Conservation (phyloP, 1,139 yeast species). For the Meyerozyma carpophila region DNA sequence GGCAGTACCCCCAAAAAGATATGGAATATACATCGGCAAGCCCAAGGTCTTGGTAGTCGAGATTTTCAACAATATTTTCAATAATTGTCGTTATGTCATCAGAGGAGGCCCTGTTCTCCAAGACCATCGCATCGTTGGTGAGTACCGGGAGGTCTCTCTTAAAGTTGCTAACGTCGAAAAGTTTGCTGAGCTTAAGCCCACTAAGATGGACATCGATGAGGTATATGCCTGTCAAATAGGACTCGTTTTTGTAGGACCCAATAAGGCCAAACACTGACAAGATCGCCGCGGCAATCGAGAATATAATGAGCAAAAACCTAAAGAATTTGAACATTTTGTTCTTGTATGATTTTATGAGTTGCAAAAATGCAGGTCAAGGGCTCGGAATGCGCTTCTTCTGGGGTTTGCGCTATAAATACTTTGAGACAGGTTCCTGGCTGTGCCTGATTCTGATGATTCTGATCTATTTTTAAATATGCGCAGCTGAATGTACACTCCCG, state of each 20-base stretch:
- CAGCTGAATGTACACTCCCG: background rate
- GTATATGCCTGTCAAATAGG: constrained; percentile 32
- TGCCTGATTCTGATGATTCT: background rate
- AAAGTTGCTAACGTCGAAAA: constrained; percentile 16
- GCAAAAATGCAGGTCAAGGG: too few species aligned
- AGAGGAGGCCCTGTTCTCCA: background rate
- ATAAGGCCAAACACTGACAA: constrained; percentile 35
- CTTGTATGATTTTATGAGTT: too few species aligned
- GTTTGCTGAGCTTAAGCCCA: constrained; percentile 25
- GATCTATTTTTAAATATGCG: background rate
- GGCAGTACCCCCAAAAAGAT: constrained; percentile 73
- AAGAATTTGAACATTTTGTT: constrained; percentile 26
- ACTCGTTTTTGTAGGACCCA: constrained; percentile 36
- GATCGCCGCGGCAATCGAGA: constrained; percentile 30
- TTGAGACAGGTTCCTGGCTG: background rate
- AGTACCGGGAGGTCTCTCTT: background rate
- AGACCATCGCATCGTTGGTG: background rate
- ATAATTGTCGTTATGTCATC: constrained; percentile 8
- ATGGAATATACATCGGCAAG: constrained; percentile 58
- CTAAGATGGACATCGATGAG: constrained; percentile 34
- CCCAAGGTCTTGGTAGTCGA: constrained; percentile 33
- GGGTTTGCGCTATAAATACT: too few species aligned
- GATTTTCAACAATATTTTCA: constrained; percentile 7
- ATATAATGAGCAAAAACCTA: constrained; percentile 28
- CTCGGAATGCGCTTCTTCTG: too few species aligned